Base-by-base conservation (phyloP, 331 rosid genomes). In the Acacia concinna region DNA sequence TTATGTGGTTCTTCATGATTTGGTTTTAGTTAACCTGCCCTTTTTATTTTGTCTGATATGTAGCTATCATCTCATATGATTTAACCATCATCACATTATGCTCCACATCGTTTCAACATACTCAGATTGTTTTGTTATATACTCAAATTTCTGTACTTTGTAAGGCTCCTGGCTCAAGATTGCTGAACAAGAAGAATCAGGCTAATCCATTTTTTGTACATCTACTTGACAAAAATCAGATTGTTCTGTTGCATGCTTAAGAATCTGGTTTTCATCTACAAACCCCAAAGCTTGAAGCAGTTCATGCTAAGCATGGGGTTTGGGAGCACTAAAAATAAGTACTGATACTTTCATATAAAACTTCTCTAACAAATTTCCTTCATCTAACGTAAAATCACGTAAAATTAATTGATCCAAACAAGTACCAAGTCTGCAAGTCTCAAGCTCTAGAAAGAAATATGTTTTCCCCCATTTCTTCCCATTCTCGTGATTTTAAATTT, bases 201-300 rank as follows among this genome's bases (percentile, higher is more conserved):
- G 20, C 49, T 44, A 44, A 44, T 44, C 49, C 49, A 3, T 44
- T 13, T 44, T 13, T 41, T 1, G 74, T 73, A 62, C 25, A 47
- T 57, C 49, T 8, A 38, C 41, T 38, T 38, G 41, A 38, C 2
- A 38, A 11, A 6, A 9, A 9, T 8, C 11, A 38, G 2, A 8
- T 38, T 38, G 41, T 38, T 38, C 6, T 37, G 41, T 38, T 38
- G 8, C 41, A 38, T 38, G 12, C 41, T 38, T 8, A 38, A 38
- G 41, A 38, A 38, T 38, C 9, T 38, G 41, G 11, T 8, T 38
- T 8, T 38, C 1, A 21, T 75, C 38, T 27, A 30, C 66, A 43
- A 49, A 75, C 46, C 74, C 77, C 86, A 66, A 82, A 78, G 74
- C 37, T 79, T 74, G 77, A 83, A 81, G 79, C 80, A 73, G 54